Percentiles rank a stretch among this genome's conserved stretches.
Conservation (phyloP, 768 basidiomycete species). For the Paxillus rubicundulus region DNA sequence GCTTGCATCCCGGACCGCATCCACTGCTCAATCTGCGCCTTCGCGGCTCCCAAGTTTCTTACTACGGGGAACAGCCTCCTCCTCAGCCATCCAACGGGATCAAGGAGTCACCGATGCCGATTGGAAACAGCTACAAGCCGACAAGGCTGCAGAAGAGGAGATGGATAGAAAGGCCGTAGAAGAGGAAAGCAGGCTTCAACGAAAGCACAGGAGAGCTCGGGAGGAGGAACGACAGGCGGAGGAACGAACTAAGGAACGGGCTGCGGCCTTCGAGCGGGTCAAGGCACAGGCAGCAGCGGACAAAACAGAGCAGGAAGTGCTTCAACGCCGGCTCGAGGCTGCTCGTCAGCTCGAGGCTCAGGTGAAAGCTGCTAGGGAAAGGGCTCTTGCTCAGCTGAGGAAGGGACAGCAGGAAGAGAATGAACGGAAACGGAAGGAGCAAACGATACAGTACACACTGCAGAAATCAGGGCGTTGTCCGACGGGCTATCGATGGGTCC, state of each 20-base stretch:
- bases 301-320: constrained; percentile 28
- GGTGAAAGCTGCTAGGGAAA: constrained; percentile 17
- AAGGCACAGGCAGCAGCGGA: constrained; percentile 6
- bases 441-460: constrained; percentile 39
- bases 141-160: constrained; percentile 26
- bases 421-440: constrained; percentile 18
- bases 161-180: constrained; percentile 16
- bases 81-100: background rate
- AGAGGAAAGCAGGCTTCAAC: constrained; percentile 16
- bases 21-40: too few species aligned
- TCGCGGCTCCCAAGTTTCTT: too few species aligned
- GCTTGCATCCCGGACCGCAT: too few species aligned
- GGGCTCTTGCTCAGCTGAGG: constrained; percentile 23
- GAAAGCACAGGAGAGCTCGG: constrained; percentile 15
- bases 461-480: constrained; percentile 49
- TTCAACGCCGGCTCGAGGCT: constrained; percentile 25
- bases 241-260: background rate
- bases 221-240: background rate
- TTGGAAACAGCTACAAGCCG: constrained; percentile 51
- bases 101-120: constrained; percentile 49
- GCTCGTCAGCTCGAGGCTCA: constrained; percentile 22
- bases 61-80: too few species aligned
- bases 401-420: constrained; percentile 36
- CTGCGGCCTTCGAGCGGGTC: constrained; percentile 15
- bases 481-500: constrained; percentile 46